Evolutionary conservation across 2,329 filamentous ascomycete species (phyloP).

Genomic region (Neocucurbitaria cava): DNA sequence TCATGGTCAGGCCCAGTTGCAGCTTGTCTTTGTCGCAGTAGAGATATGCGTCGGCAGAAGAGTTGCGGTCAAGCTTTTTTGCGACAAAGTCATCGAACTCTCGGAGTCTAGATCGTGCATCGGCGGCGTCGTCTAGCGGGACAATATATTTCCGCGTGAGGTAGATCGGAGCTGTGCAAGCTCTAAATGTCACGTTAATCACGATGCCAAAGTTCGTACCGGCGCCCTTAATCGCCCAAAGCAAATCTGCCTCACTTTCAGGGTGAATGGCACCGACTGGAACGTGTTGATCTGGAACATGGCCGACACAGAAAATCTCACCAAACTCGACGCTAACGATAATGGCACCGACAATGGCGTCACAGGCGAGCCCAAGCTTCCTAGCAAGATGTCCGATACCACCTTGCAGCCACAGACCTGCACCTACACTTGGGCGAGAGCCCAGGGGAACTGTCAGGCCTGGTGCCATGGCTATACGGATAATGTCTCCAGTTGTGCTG

Average conservation of each 20-base stretch:
- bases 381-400: slow-evolving; percentile 68
- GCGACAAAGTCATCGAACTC: slow-evolving; percentile 53
- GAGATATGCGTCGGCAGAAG: slow-evolving; percentile 64
- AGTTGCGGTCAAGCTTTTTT: slow-evolving; percentile 50
- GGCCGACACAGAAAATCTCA: slow-evolving; percentile 59
- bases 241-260: slow-evolving; percentile 58
- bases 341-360: slow-evolving; percentile 66
- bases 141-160: slow-evolving; percentile 35
- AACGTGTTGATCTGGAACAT: slow-evolving; percentile 56
- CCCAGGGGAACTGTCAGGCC: slow-evolving; percentile 66
- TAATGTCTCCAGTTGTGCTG: slow-evolving; percentile 63
- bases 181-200: slow-evolving; percentile 60
- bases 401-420: slow-evolving; percentile 69
- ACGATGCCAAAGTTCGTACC: slow-evolving; percentile 68
- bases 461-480: slow-evolving; percentile 54
- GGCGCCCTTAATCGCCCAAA: slow-evolving; percentile 67
- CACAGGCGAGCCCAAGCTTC: slow-evolving; percentile 64
- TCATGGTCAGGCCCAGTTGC: slow-evolving; percentile 61
- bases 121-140: slow-evolving; percentile 29
- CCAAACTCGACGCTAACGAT: slow-evolving; percentile 61
- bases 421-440: slow-evolving; percentile 67
- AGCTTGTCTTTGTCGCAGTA: slow-evolving; percentile 57
- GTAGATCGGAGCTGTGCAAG: slow-evolving; percentile 54
- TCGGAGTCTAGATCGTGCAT: slow-evolving; percentile 48
- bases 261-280: slow-evolving; percentile 53